Evolutionary conservation across 2,329 filamentous ascomycete genomes (phyloP), one percentile per base, ranked within the genome.

Genomic region (Aphanoascus verrucosus): DNA sequence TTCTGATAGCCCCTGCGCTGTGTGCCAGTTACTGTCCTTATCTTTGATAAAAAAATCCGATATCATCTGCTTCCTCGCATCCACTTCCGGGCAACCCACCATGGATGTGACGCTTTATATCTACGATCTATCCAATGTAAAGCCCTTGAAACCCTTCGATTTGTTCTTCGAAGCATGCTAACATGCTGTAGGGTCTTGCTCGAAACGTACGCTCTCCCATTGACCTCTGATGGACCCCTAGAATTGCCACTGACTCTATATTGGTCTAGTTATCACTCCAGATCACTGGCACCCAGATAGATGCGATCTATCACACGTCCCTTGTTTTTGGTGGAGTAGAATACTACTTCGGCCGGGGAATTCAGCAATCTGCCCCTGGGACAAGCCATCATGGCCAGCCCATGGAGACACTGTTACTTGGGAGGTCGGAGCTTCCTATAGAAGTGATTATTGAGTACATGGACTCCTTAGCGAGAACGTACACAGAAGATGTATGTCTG

Each of bases 281-380:
- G 46, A 73, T 86, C 44, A 77, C 84, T 3, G 83, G 83, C 1
- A 79, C 77, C 1, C 81, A 85, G 50, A 87, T 96, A 48, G 91
- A 97, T 68, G 93, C 93, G 52, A 82, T 98, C 51, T 97, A 97
- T 62, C 93, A 98, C 68, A 97, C 93, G 0, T 88, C 90, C 0
- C 83, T 98, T 52, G 84, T 95, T 41, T 76, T 97, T 38, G 80
- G 83, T 50, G 83, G 84, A n/a, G 78, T 85, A 49, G 93, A 98
- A 70, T 96, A 94, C 68, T 82, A 91, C 62, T 97, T 90, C 61
- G 91, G 94, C 56, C 83, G 86, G 53, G 88, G 88, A 53, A 85
- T 97, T 50, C 86, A 94, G 62, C 83, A 83, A 52, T 88, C 91
- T 56, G 72, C 74, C 8, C 88, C 93, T 0, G 90, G 90, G 0